phyloP scores from a whole-genome alignment of 1,284 basidiomycete species.

The Athelia psychrophila region DNA sequence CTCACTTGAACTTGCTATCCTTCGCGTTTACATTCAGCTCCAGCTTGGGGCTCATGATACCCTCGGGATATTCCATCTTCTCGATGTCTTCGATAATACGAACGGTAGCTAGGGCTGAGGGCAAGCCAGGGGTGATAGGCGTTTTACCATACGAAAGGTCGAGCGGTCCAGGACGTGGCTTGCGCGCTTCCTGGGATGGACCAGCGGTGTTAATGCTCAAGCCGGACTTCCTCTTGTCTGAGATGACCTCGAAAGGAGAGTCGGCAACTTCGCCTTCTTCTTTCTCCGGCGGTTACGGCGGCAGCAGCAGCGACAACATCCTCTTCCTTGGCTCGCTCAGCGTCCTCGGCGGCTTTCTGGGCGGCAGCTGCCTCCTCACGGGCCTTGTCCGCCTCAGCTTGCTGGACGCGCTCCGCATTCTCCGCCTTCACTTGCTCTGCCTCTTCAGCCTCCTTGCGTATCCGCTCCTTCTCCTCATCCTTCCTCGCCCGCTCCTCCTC shows the following conservation, averaged over 20 bases:
- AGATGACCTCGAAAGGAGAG: neutral
- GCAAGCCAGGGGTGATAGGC: conserved; percentile 40
- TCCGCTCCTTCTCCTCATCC: conserved; percentile 21
- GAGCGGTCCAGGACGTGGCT: conserved; percentile 69
- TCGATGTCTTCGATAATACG: conserved; percentile 81
- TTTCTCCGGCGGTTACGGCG: neutral
- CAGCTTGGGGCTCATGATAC: conserved; percentile 79
- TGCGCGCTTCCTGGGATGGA: conserved; percentile 29
- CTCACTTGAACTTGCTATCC: conserved; percentile 78
- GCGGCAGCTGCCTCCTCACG: conserved; percentile 20
- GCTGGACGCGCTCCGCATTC: conserved; percentile 30
- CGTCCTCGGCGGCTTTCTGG: conserved; percentile 15
- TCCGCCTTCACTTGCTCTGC: conserved; percentile 23
- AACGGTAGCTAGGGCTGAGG: conserved; percentile 57
- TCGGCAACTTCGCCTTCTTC: conserved; percentile 38
- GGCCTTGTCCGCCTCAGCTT: conserved; percentile 34
- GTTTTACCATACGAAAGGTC: conserved; percentile 51
- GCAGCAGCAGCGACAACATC: conserved; percentile 12
- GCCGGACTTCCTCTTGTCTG: conserved; percentile 32
- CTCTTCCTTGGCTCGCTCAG: conserved; percentile 24
- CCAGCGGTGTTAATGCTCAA: conserved; percentile 24
- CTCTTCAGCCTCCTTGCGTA: conserved; percentile 34
- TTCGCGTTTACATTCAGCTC: conserved; percentile 69
- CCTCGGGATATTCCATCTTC: conserved; percentile 80
- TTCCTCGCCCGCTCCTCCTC: conserved; percentile 10